Conservation (phyloP, 805 yeast genomes). For the Nakazawaea pomicola region DNA sequence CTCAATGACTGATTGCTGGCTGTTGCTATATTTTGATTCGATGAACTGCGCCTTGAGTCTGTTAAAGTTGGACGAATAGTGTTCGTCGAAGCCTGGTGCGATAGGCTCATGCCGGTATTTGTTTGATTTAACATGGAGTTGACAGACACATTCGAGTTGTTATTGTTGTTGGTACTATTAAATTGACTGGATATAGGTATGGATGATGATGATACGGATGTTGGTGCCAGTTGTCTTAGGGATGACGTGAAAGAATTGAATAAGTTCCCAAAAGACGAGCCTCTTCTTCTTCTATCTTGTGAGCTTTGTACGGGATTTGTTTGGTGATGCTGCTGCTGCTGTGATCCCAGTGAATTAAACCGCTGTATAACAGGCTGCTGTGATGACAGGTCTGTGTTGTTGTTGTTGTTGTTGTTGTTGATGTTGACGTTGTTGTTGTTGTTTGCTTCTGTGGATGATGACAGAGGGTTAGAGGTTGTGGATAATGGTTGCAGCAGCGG, state of each 20-base stretch:
- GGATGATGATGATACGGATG: neutral
- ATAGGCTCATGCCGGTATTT: too few relatives aligned
- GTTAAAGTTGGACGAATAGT: conserved; percentile 5
- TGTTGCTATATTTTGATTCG: neutral
- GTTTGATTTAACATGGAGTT: too few relatives aligned
- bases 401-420: too few relatives aligned
- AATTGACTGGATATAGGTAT: neutral
- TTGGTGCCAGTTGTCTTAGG: conserved; percentile 4
- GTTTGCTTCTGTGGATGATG: too few relatives aligned
- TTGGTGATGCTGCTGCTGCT: neutral
- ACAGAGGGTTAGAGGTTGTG: neutral
- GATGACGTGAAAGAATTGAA: conserved; percentile 6
- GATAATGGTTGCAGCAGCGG: conserved; percentile 2
- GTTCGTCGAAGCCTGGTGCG: conserved; percentile 12
- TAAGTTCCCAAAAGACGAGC: conserved; percentile 12
- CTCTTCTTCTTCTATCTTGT: conserved; percentile 9
- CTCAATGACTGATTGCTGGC: neutral
- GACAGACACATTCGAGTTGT: neutral
- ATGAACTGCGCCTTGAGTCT: conserved; percentile 2
- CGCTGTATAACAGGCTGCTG: conserved; percentile 4
- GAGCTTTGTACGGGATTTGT: too few relatives aligned
- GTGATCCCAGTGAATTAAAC: conserved; percentile 4
- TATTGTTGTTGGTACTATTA: too few relatives aligned
- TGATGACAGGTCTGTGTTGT: too few relatives aligned
- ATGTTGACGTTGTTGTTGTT: neutral